Base-by-base conservation (phyloP, 225 moss, liverwort and hornwort genomes). In the Polytrichum formosum region DNA sequence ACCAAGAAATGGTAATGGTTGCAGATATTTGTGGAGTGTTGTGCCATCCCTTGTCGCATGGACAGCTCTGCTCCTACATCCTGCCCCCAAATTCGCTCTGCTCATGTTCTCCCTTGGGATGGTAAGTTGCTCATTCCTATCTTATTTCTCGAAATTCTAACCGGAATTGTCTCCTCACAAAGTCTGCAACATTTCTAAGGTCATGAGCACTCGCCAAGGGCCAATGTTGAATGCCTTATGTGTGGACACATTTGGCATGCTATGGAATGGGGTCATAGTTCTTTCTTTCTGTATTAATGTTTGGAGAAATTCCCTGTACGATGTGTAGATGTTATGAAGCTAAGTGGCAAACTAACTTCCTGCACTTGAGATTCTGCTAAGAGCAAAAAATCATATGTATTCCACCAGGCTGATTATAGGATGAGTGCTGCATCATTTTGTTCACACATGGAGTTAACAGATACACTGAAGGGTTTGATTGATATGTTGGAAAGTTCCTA, bases 1-100 rank as follows among this genome's bases (percentile, higher is more conserved):
- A 4, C 13, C 46, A 46, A 46, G 13, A 46, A 46, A 13, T 46
- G 46, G 3, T 46, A 13, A 16, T 70, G 66, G 19, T 63, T 55
- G 58, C 83, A 96, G 96, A 79, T 97, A 93, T 72, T 55, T 84
- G 33, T 97, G 96, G 96, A 91, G 96, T 72, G 93, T 97, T 53
- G 68, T 92, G 72, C 96, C 96, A 67, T 91, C 92, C 58, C 79
- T 97, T 61, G 73, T 91, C 73, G 93, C 90, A 65, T 97, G 93
- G 90, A 72, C 87, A 72, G 93, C 96, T 81, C 76, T 97, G 66
- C 90, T 97, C 78, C 88, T 97, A 55, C 78, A 72, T 79, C 68
- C 83, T 54, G 76, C 83, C 13, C 67, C 89, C 63, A 93, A 97
- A 73, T 83, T 92, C 70, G 89, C 86, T 67, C 71, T 92, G 56